Evolutionary conservation across 768 basidiomycete genomes (phyloP), one percentile per base, ranked within the genome.

Genomic region (Collybiopsis confluens): DNA sequence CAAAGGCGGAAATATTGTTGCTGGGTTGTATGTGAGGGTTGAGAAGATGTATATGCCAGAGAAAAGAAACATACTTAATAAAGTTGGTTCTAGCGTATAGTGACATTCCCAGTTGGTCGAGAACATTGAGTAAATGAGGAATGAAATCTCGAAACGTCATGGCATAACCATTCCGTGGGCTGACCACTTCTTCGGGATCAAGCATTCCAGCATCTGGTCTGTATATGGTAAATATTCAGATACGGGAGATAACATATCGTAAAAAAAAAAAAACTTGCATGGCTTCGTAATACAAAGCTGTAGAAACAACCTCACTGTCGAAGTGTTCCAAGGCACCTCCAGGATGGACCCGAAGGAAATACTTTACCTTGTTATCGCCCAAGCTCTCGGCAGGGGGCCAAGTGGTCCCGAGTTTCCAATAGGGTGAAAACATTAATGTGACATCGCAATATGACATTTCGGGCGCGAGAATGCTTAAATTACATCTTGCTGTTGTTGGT

Each of bases 271-370:
- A 3, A 20, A 74, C 88, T 65, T 67, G 89, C 91, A 86, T 70
- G 23, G 86, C 91, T 72, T 93, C 91, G 61, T 93, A 93, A 70
- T 92, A 93, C 48, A 93, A 62, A 9, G 88, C 80, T 9, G 90
- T 92, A 1, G 87, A 75, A 20, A 86, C 87, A 72, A 85, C 85
- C 66, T 88, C 83, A 55, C 83, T 87, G 61, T 90, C 88, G 58
- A 92, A 92, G 66, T 93, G 90, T 63, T 93, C 91, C 45, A 93
- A 69, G 0, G 87, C 90, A 59, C 91, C 91, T 36, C 89, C 90
- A 41, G 91, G 90, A 66, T 91, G 85, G 9, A 87, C 88, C 36
- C 90, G 80, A 55, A 92, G 60, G 68, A 91, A 92, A 63, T 88
- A 92, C 63, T 92, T 92, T 70, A 88, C 76, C 64, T 86, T 91